A percentile compares a stretch with the other conserved stretches of the same genome.
Conservation (phyloP, 495 filamentous ascomycete species). For the Sordaria brevicollis region DNA sequence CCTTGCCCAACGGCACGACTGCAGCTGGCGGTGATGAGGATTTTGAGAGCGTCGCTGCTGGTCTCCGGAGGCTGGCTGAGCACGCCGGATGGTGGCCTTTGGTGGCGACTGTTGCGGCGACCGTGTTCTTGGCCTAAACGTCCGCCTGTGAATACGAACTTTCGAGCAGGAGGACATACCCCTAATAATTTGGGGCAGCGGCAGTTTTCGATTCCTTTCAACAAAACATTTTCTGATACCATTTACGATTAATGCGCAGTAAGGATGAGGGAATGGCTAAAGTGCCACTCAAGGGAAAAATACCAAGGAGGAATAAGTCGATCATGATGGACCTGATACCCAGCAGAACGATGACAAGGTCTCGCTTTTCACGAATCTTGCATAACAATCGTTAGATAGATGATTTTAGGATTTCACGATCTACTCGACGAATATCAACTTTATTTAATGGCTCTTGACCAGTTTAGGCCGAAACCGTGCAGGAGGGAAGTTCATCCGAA, state of each 20-base stretch:
- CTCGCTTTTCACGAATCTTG: not conserved
- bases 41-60: constrained; percentile 23
- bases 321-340: not conserved
- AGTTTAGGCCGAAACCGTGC: not conserved
- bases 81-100: constrained; percentile 51
- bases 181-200: not conserved
- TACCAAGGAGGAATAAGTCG: not conserved
- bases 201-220: not conserved
- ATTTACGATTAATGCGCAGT: not conserved
- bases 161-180: not conserved
- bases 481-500: not conserved
- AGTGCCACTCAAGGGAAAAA: not conserved
- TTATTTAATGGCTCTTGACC: not conserved
- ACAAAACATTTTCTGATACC: not conserved
- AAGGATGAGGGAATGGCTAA: not conserved
- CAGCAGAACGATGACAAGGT: not conserved
- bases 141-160: not conserved
- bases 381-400: not conserved
- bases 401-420: not conserved
- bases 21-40: constrained; percentile 44
- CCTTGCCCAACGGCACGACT: constrained; percentile 76
- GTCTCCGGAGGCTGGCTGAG: constrained; percentile 28
- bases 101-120: constrained; percentile 44
- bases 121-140: constrained; percentile 32
- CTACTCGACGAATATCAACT: not conserved